Conservation (phyloP, 1,139 yeast species). For the Hansenula sp. region DNA sequence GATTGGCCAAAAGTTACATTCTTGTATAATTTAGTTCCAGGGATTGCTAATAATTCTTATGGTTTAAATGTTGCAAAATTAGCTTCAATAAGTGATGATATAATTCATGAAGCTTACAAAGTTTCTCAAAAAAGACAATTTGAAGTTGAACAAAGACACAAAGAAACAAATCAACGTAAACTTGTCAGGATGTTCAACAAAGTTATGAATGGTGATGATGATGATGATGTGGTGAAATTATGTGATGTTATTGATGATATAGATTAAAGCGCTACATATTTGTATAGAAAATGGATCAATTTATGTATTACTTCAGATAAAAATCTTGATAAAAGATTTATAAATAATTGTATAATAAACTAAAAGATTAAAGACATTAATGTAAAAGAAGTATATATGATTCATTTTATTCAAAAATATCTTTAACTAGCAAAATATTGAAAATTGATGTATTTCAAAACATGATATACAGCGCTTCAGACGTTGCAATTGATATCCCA, state of each 20-base stretch:
- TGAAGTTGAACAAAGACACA: constrained; percentile 16
- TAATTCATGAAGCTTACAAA: constrained; percentile 45
- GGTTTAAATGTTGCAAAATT: constrained; percentile 77
- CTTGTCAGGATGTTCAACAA: neutral
- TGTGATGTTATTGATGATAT: constrained; percentile 2
- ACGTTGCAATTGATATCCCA: no score
- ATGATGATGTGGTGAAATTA: neutral
- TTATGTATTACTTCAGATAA: no score
- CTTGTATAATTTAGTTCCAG: constrained; percentile 55
- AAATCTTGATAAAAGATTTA: no score
- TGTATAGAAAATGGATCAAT: no score
- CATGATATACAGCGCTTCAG: no score
- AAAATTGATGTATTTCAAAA: no score
- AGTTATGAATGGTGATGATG: neutral
- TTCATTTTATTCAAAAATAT: no score
- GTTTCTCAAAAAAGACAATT: constrained; percentile 41
- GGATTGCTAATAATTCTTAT: constrained; percentile 62
- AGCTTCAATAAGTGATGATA: constrained; percentile 52
- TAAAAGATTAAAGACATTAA: no score
- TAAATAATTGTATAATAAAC: no score
- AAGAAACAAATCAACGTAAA: neutral
- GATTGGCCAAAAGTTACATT: constrained; percentile 44
- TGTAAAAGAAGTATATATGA: no score
- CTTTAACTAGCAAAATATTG: no score
- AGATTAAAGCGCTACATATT: no score